These are phyloP conservation scores for Alternaria brassicae DNA, from an alignment of 2,329 filamentous ascomycete genomes.

Conservation along the genomic window DNA sequence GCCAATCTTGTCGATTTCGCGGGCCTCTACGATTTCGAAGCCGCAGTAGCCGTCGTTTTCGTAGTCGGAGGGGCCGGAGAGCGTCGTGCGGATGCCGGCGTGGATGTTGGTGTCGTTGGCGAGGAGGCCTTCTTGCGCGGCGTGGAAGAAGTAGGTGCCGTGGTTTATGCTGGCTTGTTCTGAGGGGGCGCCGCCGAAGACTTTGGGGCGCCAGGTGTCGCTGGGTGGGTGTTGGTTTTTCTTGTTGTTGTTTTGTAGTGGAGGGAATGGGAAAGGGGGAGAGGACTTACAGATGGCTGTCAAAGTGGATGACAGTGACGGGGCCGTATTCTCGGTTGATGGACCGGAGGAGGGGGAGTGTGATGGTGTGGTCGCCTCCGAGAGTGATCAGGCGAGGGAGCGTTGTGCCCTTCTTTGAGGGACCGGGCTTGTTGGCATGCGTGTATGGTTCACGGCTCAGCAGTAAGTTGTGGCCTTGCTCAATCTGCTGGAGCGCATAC, in stretches of 20 bases:
- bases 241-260: not conserved
- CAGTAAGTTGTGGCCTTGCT: constrained; percentile 80
- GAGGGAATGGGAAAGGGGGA: no score
- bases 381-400: constrained; percentile 83
- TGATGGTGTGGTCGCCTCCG: constrained; percentile 68
- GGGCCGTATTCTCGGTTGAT: constrained; percentile 72
- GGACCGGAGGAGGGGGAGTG: constrained; percentile 61
- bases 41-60: constrained; percentile 86
- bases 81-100: constrained; percentile 82
- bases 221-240: constrained; percentile 18
- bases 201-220: constrained; percentile 78
- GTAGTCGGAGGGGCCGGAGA: constrained; percentile 80
- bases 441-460: constrained; percentile 75
- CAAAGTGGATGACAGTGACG: constrained; percentile 69
- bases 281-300: constrained; percentile 61
- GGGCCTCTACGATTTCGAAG: constrained; percentile 80
- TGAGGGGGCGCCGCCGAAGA: constrained; percentile 82
- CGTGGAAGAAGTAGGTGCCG: constrained; percentile 89
- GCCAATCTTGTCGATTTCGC: constrained; percentile 73
- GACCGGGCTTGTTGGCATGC: constrained; percentile 69
- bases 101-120: constrained; percentile 87
- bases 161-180: constrained; percentile 82
- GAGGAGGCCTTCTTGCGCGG: constrained; percentile 76
- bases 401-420: constrained; percentile 75
- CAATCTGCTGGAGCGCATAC: constrained; percentile 83